These are phyloP conservation scores for Naganishia kalamii DNA, from an alignment of 768 basidiomycete genomes.

Conservation along the genomic window DNA sequence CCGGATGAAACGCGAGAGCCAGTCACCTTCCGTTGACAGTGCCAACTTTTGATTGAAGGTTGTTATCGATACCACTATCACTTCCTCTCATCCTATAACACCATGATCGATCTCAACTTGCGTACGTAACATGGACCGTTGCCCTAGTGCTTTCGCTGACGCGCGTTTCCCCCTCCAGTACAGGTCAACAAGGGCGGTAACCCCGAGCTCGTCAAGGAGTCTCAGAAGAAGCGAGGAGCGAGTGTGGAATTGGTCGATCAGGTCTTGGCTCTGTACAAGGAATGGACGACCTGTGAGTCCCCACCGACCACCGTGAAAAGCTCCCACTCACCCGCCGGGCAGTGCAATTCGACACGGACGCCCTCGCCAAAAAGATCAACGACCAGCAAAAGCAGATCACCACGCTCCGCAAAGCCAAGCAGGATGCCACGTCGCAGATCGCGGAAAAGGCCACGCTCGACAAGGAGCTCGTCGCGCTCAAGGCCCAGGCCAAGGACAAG, in stretches of 20 bases:
- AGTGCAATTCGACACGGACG: slow-evolving; percentile 85
- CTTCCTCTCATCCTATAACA: too few species aligned
- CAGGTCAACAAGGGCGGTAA: slow-evolving; percentile 64
- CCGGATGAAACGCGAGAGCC: too few species aligned
- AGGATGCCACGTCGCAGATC: slow-evolving; percentile 80
- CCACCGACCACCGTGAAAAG: not conserved
- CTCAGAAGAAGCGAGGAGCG: slow-evolving; percentile 83
- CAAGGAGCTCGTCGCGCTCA: slow-evolving; percentile 66
- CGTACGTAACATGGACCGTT: too few species aligned
- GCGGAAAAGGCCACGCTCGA: slow-evolving; percentile 79
- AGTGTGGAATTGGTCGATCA: slow-evolving; percentile 90
- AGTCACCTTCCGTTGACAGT: too few species aligned
- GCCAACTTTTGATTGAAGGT: too few species aligned
- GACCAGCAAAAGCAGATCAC: slow-evolving; percentile 90
- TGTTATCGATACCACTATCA: too few species aligned
- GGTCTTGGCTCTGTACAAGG: slow-evolving; percentile 79
- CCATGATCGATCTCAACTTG: too few species aligned
- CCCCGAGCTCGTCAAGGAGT: slow-evolving; percentile 79
- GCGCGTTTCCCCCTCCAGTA: slow-evolving; percentile 25
- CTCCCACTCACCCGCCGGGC: slow-evolving; percentile 1
- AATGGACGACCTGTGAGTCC: slow-evolving; percentile 87
- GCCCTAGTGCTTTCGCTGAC: not conserved
- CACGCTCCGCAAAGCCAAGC: slow-evolving; percentile 91
- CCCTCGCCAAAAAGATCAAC: slow-evolving; percentile 73
- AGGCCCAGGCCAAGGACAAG: slow-evolving; percentile 68